Conservation (phyloP, 768 basidiomycete species). For the Hericium erinaceus region DNA sequence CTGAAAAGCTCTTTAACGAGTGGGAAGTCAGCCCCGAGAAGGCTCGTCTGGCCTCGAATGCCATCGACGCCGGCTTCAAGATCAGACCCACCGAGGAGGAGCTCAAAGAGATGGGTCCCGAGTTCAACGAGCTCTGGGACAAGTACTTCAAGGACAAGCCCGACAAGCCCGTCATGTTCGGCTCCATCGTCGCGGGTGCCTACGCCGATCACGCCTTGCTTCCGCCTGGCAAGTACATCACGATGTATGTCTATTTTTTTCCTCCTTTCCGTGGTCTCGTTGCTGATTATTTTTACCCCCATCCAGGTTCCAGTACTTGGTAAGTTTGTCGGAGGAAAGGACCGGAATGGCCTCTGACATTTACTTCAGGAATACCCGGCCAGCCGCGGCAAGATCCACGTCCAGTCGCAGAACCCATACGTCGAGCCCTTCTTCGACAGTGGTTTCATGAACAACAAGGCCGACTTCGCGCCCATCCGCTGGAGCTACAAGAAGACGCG, state of each 20-base stretch:
- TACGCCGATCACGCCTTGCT: conserved; percentile 64
- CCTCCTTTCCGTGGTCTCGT: neutral
- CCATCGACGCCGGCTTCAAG: conserved; percentile 73
- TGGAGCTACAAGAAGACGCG: conserved; percentile 76
- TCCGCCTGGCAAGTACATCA: conserved; percentile 64
- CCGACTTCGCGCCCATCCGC: conserved; percentile 65
- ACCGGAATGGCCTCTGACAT: neutral
- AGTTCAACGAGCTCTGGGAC: conserved; percentile 62
- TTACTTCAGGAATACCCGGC: conserved; percentile 55
- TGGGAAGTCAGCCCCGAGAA: conserved; percentile 63
- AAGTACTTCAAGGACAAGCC: conserved; percentile 73
- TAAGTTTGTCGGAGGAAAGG: conserved; percentile 14
- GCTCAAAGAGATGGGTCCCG: conserved; percentile 71
- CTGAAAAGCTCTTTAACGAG: conserved; percentile 40
- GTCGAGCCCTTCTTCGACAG: conserved; percentile 56
- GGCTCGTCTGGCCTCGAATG: conserved; percentile 59
- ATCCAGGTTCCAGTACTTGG: conserved; percentile 54
- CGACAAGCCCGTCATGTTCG: conserved; percentile 73
- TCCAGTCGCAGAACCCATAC: conserved; percentile 51
- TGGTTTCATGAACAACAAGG: conserved; percentile 76
- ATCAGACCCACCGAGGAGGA: conserved; percentile 63
- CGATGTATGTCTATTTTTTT: conserved; percentile 35
- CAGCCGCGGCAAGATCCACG: conserved; percentile 66
- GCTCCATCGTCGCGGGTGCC: conserved; percentile 58
- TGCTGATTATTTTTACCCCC: neutral